Base-by-base conservation (phyloP, 2,329 filamentous ascomycete genomes). In the Aspergillus sergii region DNA sequence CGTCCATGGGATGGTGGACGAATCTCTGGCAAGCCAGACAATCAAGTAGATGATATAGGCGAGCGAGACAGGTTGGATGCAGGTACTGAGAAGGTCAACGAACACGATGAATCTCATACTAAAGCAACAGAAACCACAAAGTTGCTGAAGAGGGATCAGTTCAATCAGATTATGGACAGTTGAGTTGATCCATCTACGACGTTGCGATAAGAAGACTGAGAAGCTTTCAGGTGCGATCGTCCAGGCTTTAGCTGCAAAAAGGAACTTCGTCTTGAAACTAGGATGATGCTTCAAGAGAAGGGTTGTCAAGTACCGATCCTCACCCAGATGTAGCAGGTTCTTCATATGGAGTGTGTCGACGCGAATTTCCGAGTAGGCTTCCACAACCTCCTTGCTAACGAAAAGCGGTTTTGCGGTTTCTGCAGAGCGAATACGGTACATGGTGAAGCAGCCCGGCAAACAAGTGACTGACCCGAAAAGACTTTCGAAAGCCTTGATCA, bases 121-220 rank as follows among this genome's bases (percentile, higher is more conserved):
- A 85, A 99, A 99, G 82, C 95, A 99, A 85, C 95, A 99, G 89
- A 99, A 99, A 81, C 95, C 95, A 79, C 95, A 99, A 57, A 99
- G 91, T 77, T 98, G 92, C 65, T 91, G 88, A 79, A 99, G 84
- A 7, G 94, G 94, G 66, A 98, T 94, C 66, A 99, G 89, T 78
- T 99, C 95, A 67, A 96, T 91, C 66, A 99, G 85, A 78, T 99
- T 99, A 85, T 99, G 95, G 58, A 99, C 92, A 0, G 95, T 99
- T 61, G 94, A 97, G 84, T 99, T 99, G 81, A 99, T 99, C 95
- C 95, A 99, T 77, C 95, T 92, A 84, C 95, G 94, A 85, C 95
- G 93, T 81, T 99, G 95, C 30, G 95, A 99, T 78, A 98, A 84
- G 86, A 99, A 98, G 64, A 99, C 93, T 48, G 85, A 82, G 91